These are phyloP conservation scores for Apiosordaria backusii DNA, from an alignment of 495 filamentous ascomycete species.

Conservation along the genomic window DNA sequence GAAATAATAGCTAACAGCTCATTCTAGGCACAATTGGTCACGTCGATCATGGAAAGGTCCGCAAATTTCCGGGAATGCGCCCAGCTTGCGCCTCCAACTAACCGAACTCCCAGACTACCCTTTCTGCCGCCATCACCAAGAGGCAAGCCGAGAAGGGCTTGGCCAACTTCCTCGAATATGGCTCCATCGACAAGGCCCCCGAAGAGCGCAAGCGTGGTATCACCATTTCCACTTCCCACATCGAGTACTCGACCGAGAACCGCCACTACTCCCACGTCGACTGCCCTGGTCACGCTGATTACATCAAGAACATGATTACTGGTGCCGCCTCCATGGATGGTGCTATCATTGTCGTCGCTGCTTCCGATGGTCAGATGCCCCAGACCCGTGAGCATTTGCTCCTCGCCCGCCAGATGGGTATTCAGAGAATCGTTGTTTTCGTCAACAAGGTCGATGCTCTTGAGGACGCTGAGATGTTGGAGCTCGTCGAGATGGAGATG, in stretches of 20 bases:
- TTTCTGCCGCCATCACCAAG: slow-evolving; percentile 98
- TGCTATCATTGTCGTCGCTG: slow-evolving; percentile 96
- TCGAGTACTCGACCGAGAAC: slow-evolving; percentile 88
- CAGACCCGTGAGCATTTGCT: slow-evolving; percentile 98
- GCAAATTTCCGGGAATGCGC: slow-evolving; percentile 7
- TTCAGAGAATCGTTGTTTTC: slow-evolving; percentile 96
- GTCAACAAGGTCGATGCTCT: slow-evolving; percentile 98
- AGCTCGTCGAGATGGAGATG: slow-evolving; percentile 99
- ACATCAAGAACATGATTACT: slow-evolving; percentile 99
- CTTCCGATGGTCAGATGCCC: slow-evolving; percentile 98
- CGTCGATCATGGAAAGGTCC: slow-evolving; percentile 98
- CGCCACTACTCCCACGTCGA: slow-evolving; percentile 99
- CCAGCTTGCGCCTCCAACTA: slow-evolving; percentile 17
- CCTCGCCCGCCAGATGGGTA: slow-evolving; percentile 94
- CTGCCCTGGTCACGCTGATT: slow-evolving; percentile 99
- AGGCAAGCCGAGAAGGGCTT: slow-evolving; percentile 89
- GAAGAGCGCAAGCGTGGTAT: slow-evolving; percentile 99
- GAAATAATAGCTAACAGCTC: slow-evolving; percentile 5
- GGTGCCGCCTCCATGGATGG: slow-evolving; percentile 97
- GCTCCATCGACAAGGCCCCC: slow-evolving; percentile 95
- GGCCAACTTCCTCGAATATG: slow-evolving; percentile 93
- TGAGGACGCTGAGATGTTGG: slow-evolving; percentile 98
- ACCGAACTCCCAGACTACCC: slow-evolving; percentile 65
- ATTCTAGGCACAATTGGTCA: slow-evolving; percentile 88
- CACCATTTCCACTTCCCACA: slow-evolving; percentile 96